These are phyloP conservation scores for Monilinia aucupariae DNA, from an alignment of 2,329 filamentous ascomycete species.

Conservation along the genomic window DNA sequence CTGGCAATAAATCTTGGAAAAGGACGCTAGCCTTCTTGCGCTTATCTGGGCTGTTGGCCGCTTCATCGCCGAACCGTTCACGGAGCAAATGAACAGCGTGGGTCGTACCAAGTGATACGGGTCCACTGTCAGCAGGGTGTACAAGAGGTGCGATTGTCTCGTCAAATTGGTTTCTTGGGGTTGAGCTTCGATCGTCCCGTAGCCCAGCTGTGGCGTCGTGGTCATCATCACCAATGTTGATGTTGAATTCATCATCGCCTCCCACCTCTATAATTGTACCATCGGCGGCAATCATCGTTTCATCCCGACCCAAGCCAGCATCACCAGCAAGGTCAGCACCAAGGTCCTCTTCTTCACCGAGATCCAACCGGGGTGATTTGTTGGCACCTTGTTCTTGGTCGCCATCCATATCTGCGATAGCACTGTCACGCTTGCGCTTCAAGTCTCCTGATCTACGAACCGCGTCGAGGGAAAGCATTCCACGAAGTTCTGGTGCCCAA, in stretches of 20 bases:
- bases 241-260: constrained; percentile 45
- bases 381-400: constrained; percentile 52
- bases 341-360: constrained; percentile 56
- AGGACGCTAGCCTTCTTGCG: constrained; percentile 72
- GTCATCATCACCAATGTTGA: constrained; percentile 44
- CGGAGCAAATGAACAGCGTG: constrained; percentile 93
- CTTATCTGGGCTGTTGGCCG: constrained; percentile 62
- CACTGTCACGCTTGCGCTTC: constrained; percentile 91
- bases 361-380: constrained; percentile 61
- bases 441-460: constrained; percentile 71
- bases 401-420: constrained; percentile 71
- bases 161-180: constrained; percentile 61
- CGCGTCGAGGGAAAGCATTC: constrained; percentile 82
- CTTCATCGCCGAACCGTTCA: constrained; percentile 74
- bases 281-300: constrained; percentile 43
- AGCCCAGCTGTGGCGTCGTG: constrained; percentile 42
- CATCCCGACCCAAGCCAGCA: constrained; percentile 45
- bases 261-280: constrained; percentile 61
- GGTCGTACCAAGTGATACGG: constrained; percentile 85
- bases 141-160: constrained; percentile 70
- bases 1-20: constrained; percentile 88
- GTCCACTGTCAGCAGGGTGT: constrained; percentile 77
- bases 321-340: constrained; percentile 43
- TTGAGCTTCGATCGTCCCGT: constrained; percentile 32
- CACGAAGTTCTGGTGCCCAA: constrained; percentile 89